A percentile compares a stretch with the other conserved stretches of the same genome.
Evolutionary conservation across 202 grass and related monocot species (phyloP).

Genomic region (Musa balbisiana): DNA sequence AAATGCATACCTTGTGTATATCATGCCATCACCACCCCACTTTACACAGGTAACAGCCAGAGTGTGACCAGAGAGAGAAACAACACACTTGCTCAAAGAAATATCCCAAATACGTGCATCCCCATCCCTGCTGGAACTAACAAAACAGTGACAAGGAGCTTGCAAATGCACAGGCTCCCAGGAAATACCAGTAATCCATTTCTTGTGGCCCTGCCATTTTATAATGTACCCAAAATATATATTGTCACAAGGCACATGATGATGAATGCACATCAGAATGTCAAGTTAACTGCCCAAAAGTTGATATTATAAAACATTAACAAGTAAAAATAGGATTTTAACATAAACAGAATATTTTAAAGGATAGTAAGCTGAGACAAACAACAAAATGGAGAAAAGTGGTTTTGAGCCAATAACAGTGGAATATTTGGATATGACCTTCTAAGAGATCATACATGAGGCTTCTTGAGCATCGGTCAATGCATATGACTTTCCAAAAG

Average conservation of each 20-base stretch:
- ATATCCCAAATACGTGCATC: constrained; percentile 92
- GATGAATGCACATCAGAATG: not conserved
- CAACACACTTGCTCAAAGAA: constrained; percentile 62
- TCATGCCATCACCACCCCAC: constrained; percentile 90
- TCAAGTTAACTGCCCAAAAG: not conserved
- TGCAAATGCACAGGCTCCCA: constrained; percentile 94
- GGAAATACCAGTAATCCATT: constrained; percentile 92
- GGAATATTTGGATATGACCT: too few relatives aligned
- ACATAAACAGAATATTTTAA: not conserved
- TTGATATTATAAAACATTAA: not conserved
- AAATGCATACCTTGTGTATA: constrained; percentile 75
- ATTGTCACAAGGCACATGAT: not conserved
- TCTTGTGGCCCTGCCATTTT: constrained; percentile 62
- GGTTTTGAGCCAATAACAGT: too few relatives aligned
- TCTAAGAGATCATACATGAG: too few relatives aligned
- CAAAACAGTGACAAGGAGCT: constrained; percentile 71
- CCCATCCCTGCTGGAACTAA: constrained; percentile 93
- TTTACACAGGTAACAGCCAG: constrained; percentile 87
- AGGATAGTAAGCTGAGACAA: too few relatives aligned
- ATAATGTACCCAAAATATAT: not conserved
- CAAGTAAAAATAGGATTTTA: not conserved
- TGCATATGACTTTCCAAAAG: too few relatives aligned
- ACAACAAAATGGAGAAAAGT: too few relatives aligned
- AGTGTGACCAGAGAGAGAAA: constrained; percentile 79
- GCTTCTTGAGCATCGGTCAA: too few relatives aligned